Percentiles rank a stretch among this genome's conserved stretches.
Conservation (phyloP, 345 rosid species). For the Pistacia atlantica region DNA sequence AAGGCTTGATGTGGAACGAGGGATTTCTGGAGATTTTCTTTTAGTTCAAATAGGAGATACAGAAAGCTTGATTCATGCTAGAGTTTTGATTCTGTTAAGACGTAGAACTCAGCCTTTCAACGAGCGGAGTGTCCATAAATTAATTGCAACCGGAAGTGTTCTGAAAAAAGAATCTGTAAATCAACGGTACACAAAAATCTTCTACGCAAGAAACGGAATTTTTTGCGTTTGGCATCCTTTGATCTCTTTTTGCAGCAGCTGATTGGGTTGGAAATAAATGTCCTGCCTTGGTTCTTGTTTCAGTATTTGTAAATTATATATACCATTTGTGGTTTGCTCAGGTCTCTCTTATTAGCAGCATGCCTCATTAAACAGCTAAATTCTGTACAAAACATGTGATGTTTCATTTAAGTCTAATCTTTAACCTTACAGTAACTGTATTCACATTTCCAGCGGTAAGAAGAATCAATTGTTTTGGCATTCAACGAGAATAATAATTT, state of each 20-base stretch:
- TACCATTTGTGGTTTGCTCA: slow-evolving; percentile 12
- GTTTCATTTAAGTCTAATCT: background rate
- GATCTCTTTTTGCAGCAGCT: slow-evolving; percentile 3
- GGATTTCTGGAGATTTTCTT: slow-evolving; percentile 7
- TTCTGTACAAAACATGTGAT: background rate
- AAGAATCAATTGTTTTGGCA: background rate
- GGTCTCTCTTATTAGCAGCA: background rate
- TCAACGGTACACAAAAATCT: slow-evolving; percentile 13
- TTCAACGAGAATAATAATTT: background rate
- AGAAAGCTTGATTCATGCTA: slow-evolving; percentile 18
- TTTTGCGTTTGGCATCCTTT: slow-evolving; percentile 11
- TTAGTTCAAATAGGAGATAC: slow-evolving; percentile 14
- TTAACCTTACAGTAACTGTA: background rate
- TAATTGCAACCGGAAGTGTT: background rate
- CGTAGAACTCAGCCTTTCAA: background rate
- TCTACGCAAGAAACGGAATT: slow-evolving; percentile 19
- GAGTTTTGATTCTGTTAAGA: slow-evolving; percentile 1
- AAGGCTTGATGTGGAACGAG: slow-evolving; percentile 26
- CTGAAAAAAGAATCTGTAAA: slow-evolving; percentile 19
- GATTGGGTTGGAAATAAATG: slow-evolving; percentile 17
- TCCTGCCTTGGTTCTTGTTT: slow-evolving; percentile 22
- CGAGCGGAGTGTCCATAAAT: slow-evolving; percentile 7
- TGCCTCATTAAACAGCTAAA: background rate
- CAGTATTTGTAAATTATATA: slow-evolving; percentile 19
- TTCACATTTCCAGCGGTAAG: background rate